Evolutionary conservation across 805 yeast genomes (phyloP), one percentile per base, ranked within the genome.

Genomic region (Candida maesae): DNA sequence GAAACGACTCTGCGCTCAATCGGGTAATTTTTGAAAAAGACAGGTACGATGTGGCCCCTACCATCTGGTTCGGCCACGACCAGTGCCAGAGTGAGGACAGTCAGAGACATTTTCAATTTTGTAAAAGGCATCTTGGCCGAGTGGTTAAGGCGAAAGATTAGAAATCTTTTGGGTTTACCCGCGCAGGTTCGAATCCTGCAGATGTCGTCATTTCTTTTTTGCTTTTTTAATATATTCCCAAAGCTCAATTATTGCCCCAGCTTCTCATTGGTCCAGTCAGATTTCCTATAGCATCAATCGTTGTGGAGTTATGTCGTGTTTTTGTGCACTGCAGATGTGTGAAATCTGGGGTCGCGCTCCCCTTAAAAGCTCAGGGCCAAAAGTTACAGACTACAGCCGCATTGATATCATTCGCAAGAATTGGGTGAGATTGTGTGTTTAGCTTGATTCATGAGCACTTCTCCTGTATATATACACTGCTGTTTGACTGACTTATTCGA

Each of bases 131-230:
- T 60, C 65, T 66, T 74, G 79, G 77, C 79, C 79, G 79, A 74
- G 79, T 69, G 79, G 78, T 73, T 73, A 74, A 74, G 78, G 79
- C 77, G 78, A 72, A 72, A 73, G 79, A 74, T 71, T 70, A 68
- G 74, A 68, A 68, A 71, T 71, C 76, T 70, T 70, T 71, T 71
- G 76, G 76, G 75, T 70, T 68, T 70, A 67, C 75, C 75, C 75
- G 76, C 76, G 72, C 74, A 71, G 76, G 75, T 76, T 77, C 83
- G 79, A 78, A 63, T 77, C 83, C 82, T 77, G 83, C 80, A 73
- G 81, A 72, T 76, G 81, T 76, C 81, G 81, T 41, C 20, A 46
- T 43, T 36, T 43, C 34, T 48, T 45, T 30, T 21, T 32, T 19
- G n/a, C 13, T 28, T 14, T 28, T 28, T 28, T 28, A 14, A 12